Conservation (phyloP, 345 rosid genomes). For the Cardamine resedifolia region DNA sequence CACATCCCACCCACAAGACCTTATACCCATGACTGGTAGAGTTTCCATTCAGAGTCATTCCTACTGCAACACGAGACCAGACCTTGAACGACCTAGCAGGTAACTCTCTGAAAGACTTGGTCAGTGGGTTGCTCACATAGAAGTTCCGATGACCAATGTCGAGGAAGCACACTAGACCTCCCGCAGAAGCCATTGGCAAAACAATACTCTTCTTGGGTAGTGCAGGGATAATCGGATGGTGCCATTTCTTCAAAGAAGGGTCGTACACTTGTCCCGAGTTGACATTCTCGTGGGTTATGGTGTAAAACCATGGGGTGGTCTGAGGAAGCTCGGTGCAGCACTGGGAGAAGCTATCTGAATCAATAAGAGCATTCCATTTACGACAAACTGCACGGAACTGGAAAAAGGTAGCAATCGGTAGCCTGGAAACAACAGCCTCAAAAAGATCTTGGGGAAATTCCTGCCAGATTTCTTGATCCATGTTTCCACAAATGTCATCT, state of each 20-base stretch:
- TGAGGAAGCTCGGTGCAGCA: conserved; percentile 63
- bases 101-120: conserved; percentile 75
- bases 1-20: conserved; percentile 87
- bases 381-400: conserved; percentile 88
- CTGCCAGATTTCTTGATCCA: conserved; percentile 89
- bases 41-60: conserved; percentile 72
- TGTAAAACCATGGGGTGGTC: conserved; percentile 81
- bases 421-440: conserved; percentile 87
- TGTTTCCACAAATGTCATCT: conserved; percentile 45
- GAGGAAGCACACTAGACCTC: conserved; percentile 94
- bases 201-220: conserved; percentile 69
- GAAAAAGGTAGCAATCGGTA: conserved; percentile 78
- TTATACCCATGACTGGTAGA: conserved; percentile 65
- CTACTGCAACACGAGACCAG: conserved; percentile 92
- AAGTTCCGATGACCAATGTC: conserved; percentile 89
- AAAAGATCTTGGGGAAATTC: conserved; percentile 94
- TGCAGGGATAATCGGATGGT: conserved; percentile 66
- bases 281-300: conserved; percentile 81
- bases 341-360: conserved; percentile 74
- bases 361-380: conserved; percentile 74
- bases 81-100: conserved; percentile 87
- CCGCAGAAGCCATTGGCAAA: conserved; percentile 92
- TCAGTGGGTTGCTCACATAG: conserved; percentile 90
- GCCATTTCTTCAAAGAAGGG: conserved; percentile 83
- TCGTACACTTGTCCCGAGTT: conserved; percentile 90